Percentiles rank a stretch among this genome's conserved stretches.
phyloP scores from a whole-genome alignment of 139 green algal genomes.

The Pseudopediastrum boryanum region DNA sequence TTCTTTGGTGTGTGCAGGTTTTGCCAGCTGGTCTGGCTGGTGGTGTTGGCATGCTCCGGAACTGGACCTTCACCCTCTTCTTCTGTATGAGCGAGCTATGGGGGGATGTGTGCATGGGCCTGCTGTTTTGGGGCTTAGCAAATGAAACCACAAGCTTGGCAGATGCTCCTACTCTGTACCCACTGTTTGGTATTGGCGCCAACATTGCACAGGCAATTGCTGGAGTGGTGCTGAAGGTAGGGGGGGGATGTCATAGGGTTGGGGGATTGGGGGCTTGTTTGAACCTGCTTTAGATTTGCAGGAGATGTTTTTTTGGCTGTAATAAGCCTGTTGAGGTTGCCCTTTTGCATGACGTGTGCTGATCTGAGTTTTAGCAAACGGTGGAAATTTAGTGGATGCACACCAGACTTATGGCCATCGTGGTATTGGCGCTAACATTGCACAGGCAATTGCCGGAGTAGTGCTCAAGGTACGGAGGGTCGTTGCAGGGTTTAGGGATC shows the following conservation, averaged over 20 bases:
- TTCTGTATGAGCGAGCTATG: conserved; percentile 91
- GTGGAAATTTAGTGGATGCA: conserved; percentile 87
- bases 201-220: conserved; percentile 90
- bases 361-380: conserved; percentile 94
- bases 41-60: conserved; percentile 83
- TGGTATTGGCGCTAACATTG: conserved; percentile 95
- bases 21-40: conserved; percentile 68
- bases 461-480: conserved; percentile 58
- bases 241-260: not conserved
- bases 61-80: conserved; percentile 97
- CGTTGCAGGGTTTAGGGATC: not conserved
- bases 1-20: conserved; percentile 19
- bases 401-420: conserved; percentile 93
- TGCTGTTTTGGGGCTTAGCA: conserved; percentile 91
- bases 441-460: conserved; percentile 76
- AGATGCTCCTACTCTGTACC: conserved; percentile 91
- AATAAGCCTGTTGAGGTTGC: too few species aligned
- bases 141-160: conserved; percentile 93
- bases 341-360: too few species aligned
- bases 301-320: too few species aligned
- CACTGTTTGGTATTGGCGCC: conserved; percentile 95
- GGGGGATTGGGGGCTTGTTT: too few species aligned
- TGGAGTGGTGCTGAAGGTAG: conserved; percentile 70
- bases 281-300: too few species aligned
- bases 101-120: conserved; percentile 81